phyloP scores from a whole-genome alignment of 208 protist genomes.

The Porcisia deanei region DNA sequence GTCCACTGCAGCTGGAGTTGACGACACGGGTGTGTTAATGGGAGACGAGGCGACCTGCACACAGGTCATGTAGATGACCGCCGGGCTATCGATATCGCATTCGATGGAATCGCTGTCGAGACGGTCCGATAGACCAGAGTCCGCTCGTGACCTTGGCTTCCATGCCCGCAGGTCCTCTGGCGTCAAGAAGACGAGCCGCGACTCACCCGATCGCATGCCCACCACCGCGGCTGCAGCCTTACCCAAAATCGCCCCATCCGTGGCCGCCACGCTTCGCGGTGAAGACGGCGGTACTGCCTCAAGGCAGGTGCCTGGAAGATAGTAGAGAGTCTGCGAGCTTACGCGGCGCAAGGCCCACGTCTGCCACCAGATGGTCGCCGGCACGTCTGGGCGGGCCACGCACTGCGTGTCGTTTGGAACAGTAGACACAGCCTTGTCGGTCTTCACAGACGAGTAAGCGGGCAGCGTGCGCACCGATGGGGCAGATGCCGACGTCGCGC shows the following conservation, averaged over 20 bases:
- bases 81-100: conserved; percentile 10
- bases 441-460: not conserved
- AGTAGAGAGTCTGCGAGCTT: conserved; percentile 33
- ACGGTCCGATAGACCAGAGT: conserved; percentile 11
- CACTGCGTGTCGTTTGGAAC: not conserved
- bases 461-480: conserved; percentile 24
- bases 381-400: not conserved
- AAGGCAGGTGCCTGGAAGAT: conserved; percentile 34
- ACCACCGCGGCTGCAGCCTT: conserved; percentile 48
- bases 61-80: conserved; percentile 30
- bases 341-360: conserved; percentile 51
- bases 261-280: conserved; percentile 41
- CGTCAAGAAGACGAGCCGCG: conserved; percentile 50
- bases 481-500: conserved; percentile 3
- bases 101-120: not conserved
- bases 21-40: not conserved
- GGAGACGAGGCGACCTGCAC: not conserved
- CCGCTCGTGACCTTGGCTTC: conserved; percentile 31
- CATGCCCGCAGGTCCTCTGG: conserved; percentile 33
- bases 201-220: conserved; percentile 44
- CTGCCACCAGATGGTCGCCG: conserved; percentile 15
- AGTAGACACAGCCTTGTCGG: not conserved
- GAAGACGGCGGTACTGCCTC: conserved; percentile 42
- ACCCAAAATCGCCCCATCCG: conserved; percentile 36
- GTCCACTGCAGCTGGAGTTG: not conserved